Percentiles rank a stretch among this genome's conserved stretches.
These are phyloP conservation scores for Aureobasidium melanogenum DNA, from an alignment of 2,329 filamentous ascomycete species.

Conservation along the genomic window DNA sequence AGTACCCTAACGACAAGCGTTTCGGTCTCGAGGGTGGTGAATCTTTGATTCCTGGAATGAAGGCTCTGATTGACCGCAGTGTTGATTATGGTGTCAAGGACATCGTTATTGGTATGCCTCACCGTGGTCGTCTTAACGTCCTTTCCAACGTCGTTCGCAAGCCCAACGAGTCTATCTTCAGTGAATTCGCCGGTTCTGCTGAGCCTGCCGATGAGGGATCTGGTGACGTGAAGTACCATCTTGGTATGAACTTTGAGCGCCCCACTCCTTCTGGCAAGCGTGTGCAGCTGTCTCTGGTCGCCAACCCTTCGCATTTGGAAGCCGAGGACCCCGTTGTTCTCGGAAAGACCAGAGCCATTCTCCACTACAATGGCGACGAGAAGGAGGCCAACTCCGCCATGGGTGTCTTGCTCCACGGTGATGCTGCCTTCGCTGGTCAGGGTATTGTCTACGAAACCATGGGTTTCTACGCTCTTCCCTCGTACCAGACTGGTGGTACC, in stretches of 20 bases:
- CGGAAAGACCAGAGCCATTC: constrained; percentile 93
- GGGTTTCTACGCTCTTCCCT: constrained; percentile 90
- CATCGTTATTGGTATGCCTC: constrained; percentile 98
- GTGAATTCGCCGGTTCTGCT: constrained; percentile 83
- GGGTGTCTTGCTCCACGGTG: constrained; percentile 92
- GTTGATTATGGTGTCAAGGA: constrained; percentile 98
- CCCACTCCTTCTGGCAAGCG: constrained; percentile 97
- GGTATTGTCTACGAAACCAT: constrained; percentile 98
- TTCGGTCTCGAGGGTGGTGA: constrained; percentile 98
- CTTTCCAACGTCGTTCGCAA: constrained; percentile 98
- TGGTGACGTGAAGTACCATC: constrained; percentile 97
- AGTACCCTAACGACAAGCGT: constrained; percentile 99
- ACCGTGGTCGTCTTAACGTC: constrained; percentile 95
- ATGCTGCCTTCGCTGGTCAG: constrained; percentile 92
- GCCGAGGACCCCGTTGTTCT: constrained; percentile 96
- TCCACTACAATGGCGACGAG: constrained; percentile 98
- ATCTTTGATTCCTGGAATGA: constrained; percentile 96
- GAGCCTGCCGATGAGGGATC: constrained; percentile 92
- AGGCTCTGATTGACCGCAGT: constrained; percentile 94
- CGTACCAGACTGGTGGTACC: constrained; percentile 94
- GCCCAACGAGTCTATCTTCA: constrained; percentile 99
- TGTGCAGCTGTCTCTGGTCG: constrained; percentile 96
- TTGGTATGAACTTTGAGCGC: constrained; percentile 99
- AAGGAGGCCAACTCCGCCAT: constrained; percentile 81
- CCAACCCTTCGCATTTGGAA: constrained; percentile 96